Evolutionary conservation across 345 rosid genomes (phyloP), one percentile per base, ranked within the genome.

Genomic region (Euphorbia pulcherrima): DNA sequence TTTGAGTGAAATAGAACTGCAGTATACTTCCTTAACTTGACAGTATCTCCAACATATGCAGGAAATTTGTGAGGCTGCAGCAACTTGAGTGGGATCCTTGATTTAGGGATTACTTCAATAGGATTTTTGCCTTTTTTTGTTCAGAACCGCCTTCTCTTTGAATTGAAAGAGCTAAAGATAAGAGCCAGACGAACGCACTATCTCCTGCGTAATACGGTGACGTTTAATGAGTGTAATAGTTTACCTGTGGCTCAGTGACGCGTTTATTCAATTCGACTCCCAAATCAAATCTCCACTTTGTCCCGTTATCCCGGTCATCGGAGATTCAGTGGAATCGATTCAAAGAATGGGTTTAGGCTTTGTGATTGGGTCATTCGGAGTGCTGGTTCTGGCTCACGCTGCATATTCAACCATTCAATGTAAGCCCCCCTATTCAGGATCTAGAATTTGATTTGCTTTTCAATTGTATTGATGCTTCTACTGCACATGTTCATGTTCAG

Each of bases 351-450:
- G 86, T 60, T 40, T 83, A 39, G 97, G 89, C 10, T 89, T 94
- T 24, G 17, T 74, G 1, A 70, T 84, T 27, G 97, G 97, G 64
- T 83, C 82, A 3, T 3, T 89, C 30, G 97, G 95, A 1, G 84
- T 84, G 16, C 64, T 83, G 27, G 80, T 88, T 78, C 91, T 94
- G n/a, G 77, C 81, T 9, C 97, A 94, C 62, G 99, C 97, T 9
- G 96, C 92, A 48, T 92, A 94, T 80, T 88, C 97, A 52, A 89
- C 99, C 20, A 78, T 88, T 72, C 99, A 89, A 67, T 92, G 97
- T 92, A 80, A 72, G 50, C 30, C 33, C 20, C 8, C 6, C 70
- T 27, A 23, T 4, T 6, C 13, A 11, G 20, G 16, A 35, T 39
- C 73, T 46, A 35, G 30, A 53, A 37, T 24, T 69, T 10, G 5